Percentiles rank a stretch among this genome's conserved stretches.
Conservation (phyloP, 2,329 filamentous ascomycete species). For the Furcasterigmium sp. region DNA sequence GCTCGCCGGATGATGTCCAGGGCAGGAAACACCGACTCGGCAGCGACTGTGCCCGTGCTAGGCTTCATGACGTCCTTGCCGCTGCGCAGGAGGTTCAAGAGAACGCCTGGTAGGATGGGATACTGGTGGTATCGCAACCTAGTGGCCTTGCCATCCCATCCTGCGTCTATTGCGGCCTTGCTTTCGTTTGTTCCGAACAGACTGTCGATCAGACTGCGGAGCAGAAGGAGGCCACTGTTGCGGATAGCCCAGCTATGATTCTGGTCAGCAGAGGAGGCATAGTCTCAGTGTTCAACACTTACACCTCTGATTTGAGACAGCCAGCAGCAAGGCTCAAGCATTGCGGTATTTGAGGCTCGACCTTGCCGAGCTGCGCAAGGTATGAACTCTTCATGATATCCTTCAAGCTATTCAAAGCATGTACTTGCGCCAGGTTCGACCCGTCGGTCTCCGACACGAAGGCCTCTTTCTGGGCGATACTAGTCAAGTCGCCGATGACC, state of each 20-base stretch:
- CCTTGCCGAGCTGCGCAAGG: conserved; percentile 65
- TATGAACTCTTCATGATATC: conserved; percentile 84
- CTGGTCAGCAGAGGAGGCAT: conserved; percentile 5
- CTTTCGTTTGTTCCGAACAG: conserved; percentile 72
- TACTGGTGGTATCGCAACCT: conserved; percentile 68
- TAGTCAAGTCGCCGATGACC: conserved; percentile 58
- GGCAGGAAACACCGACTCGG: conserved; percentile 75
- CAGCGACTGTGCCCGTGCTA: conserved; percentile 29
- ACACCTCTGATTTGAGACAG: conserved; percentile 74
- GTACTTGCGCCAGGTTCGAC: conserved; percentile 78
- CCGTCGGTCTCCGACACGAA: conserved; percentile 52
- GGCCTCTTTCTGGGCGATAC: conserved; percentile 51
- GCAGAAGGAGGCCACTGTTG: conserved; percentile 86
- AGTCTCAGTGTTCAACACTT: conserved; percentile 21
- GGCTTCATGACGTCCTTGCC: conserved; percentile 39
- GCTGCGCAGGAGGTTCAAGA: conserved; percentile 56
- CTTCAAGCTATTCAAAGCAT: conserved; percentile 89
- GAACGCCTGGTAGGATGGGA: conserved; percentile 56
- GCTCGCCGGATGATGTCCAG: conserved; percentile 75
- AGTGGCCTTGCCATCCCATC: conserved; percentile 59
- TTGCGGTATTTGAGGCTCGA: conserved; percentile 68
- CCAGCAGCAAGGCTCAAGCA: conserved; percentile 75
- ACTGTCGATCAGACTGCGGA: conserved; percentile 77
- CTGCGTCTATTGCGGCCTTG: conserved; percentile 55
- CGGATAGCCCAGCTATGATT: conserved; percentile 76